Evolutionary conservation across 352 stramenopile species (phyloP).

Genomic region (Blastocystis sp.): DNA sequence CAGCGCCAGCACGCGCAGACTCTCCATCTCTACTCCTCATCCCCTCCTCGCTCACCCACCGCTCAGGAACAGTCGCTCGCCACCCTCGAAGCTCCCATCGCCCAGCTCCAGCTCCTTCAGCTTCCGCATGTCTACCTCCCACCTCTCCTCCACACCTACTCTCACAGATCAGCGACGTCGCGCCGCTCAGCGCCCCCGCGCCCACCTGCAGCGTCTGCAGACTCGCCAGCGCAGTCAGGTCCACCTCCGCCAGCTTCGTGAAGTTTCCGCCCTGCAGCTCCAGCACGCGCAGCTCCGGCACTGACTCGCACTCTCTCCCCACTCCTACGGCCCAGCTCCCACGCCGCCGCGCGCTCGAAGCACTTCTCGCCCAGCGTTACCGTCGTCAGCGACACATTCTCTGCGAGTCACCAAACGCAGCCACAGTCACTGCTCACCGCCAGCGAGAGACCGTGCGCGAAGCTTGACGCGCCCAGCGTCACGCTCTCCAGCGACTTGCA

Average conservation of each 20-base stretch:
- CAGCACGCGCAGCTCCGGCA: background rate
- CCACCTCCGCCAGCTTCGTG: constrained; percentile 3
- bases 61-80: background rate
- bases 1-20: background rate
- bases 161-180: constrained; percentile 10
- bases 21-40: constrained; percentile 8
- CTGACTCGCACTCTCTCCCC: background rate
- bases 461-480: background rate
- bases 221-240: background rate
- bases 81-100: constrained; percentile 2
- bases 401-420: background rate
- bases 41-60: background rate
- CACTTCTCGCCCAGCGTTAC: background rate
- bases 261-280: constrained; percentile 16
- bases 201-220: background rate
- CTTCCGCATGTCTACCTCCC: background rate
- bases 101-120: background rate
- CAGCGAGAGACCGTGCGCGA: background rate
- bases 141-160: background rate
- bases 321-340: background rate
- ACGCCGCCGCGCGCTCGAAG: background rate
- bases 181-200: background rate
- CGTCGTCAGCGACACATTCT: background rate
- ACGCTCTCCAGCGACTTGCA: constrained; percentile 9
- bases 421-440: background rate